phyloP scores from a whole-genome alignment of 2,329 filamentous ascomycete genomes.

The Epichloe elymi region DNA sequence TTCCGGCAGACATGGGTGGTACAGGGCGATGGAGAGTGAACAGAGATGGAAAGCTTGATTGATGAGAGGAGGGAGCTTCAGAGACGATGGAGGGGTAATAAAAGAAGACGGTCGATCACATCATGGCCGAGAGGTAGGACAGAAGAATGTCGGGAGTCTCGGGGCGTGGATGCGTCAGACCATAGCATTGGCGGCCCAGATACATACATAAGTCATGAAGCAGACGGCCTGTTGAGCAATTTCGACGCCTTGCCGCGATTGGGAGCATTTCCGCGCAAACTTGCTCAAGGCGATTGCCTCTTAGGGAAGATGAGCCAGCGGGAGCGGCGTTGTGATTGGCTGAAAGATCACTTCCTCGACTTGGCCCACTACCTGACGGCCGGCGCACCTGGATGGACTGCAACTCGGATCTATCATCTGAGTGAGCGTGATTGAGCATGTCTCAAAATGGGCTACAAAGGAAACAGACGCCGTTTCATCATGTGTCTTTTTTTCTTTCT shows the following conservation, averaged over 20 bases:
- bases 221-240: too few species aligned
- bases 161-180: too few species aligned
- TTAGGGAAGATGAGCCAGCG: constrained; percentile 11
- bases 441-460: background rate
- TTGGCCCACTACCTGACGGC: background rate
- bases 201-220: too few species aligned
- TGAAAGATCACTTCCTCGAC: background rate
- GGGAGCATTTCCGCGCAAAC: constrained; percentile 21
- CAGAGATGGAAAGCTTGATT: background rate
- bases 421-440: constrained; percentile 4
- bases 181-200: too few species aligned
- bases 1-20: constrained; percentile 22
- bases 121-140: too few species aligned
- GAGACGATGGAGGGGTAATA: background rate
- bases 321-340: constrained; percentile 18
- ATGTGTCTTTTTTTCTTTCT: background rate
- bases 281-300: constrained; percentile 20
- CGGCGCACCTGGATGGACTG: constrained; percentile 1
- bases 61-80: background rate
- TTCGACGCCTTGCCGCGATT: constrained; percentile 1
- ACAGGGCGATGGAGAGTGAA: background rate
- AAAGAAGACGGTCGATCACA: background rate
- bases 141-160: too few species aligned
- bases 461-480: background rate
- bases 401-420: background rate